A percentile compares a stretch with the other conserved stretches of the same genome.
Evolutionary conservation across 164 flowering plant genomes (phyloP).

Genomic region (Dillenia turbinata): DNA sequence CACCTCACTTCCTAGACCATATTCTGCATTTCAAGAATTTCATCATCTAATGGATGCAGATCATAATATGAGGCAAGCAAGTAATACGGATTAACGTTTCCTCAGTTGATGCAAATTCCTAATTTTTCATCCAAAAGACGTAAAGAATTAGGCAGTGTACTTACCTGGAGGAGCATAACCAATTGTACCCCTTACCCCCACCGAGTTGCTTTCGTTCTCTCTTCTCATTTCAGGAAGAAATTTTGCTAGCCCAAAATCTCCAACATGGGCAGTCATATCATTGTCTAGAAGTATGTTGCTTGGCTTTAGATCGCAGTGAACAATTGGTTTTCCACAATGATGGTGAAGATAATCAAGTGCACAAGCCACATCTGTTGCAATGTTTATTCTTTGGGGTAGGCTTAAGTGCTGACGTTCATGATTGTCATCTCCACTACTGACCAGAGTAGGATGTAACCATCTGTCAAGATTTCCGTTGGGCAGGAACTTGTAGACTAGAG

Average conservation of each 20-base stretch:
- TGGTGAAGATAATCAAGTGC: constrained; percentile 13
- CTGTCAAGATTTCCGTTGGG: too few relatives aligned
- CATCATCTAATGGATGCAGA: not conserved
- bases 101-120: too few relatives aligned
- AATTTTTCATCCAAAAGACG: not conserved
- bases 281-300: constrained; percentile 7
- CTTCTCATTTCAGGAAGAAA: not conserved
- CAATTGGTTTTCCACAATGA: not conserved
- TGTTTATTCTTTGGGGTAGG: constrained; percentile 1
- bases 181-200: not conserved
- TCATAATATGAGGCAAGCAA: not conserved
- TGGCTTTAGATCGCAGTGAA: constrained; percentile 12
- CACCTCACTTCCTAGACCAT: constrained; percentile 5
- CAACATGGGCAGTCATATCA: constrained; percentile 10
- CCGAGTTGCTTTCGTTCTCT: not conserved
- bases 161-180: constrained; percentile 10
- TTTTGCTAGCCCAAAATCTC: constrained; percentile 2
- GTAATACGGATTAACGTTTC: not conserved
- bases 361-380: constrained; percentile 7
- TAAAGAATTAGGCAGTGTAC: not conserved
- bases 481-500: too few relatives aligned
- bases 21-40: constrained; percentile 1
- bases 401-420: not conserved
- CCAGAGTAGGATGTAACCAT: too few relatives aligned
- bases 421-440: too few relatives aligned